Percentiles rank a stretch among this genome's conserved stretches.
These are phyloP conservation scores for Diaporthe australafricana DNA, from an alignment of 2,329 filamentous ascomycete genomes.

Conservation along the genomic window DNA sequence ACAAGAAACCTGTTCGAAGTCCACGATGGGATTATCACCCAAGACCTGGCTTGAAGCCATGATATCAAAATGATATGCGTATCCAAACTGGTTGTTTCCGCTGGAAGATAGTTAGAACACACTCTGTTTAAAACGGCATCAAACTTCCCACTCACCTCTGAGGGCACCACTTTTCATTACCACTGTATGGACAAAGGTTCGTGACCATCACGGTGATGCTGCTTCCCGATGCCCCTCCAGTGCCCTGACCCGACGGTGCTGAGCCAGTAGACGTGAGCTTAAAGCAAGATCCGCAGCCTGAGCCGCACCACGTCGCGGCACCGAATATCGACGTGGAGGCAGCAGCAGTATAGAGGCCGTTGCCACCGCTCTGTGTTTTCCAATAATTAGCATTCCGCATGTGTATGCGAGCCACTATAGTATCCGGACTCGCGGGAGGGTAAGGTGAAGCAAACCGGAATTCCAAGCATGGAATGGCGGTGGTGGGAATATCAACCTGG, in stretches of 20 bases:
- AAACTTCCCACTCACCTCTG: conserved; percentile 34
- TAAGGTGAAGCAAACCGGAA: background rate
- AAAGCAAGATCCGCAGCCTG: conserved; percentile 46
- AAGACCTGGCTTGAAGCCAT: conserved; percentile 29
- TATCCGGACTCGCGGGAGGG: background rate
- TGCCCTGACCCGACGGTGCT: conserved; percentile 14
- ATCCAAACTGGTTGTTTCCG: conserved; percentile 23
- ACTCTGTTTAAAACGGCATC: background rate
- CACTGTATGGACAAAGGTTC: conserved; percentile 50
- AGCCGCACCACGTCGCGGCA: conserved; percentile 43
- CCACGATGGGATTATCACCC: conserved; percentile 28
- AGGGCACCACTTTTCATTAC: conserved; percentile 51
- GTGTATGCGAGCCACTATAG: too few relatives aligned
- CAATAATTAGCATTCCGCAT: background rate
- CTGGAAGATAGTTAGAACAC: background rate
- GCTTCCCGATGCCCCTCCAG: conserved; percentile 37
- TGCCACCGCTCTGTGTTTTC: background rate
- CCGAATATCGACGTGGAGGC: conserved; percentile 43
- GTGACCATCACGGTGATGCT: conserved; percentile 48
- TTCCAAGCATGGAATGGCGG: background rate
- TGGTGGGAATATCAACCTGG: background rate
- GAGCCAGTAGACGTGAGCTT: conserved; percentile 44
- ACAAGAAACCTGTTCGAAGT: conserved; percentile 27
- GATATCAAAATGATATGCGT: conserved; percentile 32
- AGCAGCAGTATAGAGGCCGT: conserved; percentile 43